Evolutionary conservation across 2,329 filamentous ascomycete species (phyloP), one percentile per base, ranked within the genome.

Genomic region (Monosporascus sp.): DNA sequence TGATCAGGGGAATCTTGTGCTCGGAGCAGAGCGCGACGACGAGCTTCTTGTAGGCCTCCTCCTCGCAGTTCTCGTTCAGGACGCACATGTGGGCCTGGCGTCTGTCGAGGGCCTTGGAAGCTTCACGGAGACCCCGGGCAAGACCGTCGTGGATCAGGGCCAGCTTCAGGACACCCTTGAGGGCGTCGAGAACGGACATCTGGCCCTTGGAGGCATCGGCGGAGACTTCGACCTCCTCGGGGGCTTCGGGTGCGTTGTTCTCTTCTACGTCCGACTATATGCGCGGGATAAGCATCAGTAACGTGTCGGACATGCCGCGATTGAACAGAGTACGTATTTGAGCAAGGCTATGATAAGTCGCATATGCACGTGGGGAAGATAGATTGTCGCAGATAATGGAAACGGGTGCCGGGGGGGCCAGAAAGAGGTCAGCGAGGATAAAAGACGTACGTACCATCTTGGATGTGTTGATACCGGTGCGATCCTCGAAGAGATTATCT

Each of bases 11-110:
- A 71, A 99, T 99, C 87, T 97, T 97, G 84, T 99, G 94, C 87
- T 99, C 94, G 63, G 88, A 90, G 89, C 94, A 99, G 58, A 99
- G 89, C 60, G 94, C 94, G 68, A 97, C 89, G 70, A 99, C 93
- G 65, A 99, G 87, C 89, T 99, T 99, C 91, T 99, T 99, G 86
- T 99, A 99, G 66, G 94, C 93, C 80, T 99, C 94, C 86, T 99
- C 94, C 84, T 99, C 94, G 84, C 94, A 99, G 66, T 89, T 88
- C 87, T 99, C 94, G 87, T 99, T 99, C 70, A 99, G 87, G 67
- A 99, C 94, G 78, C 94, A 99, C 92, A 99, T 97, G 84, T 99
- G 94, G 58, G 94, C 94, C 82, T 99, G 90, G 73, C 94, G 91
- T 73, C 94, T 88, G 80, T 99, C 94, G 72, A 99, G 91, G 63